A percentile compares a stretch with the other conserved stretches of the same genome.
These are phyloP conservation scores for Lactarius tabidus DNA, from an alignment of 768 basidiomycete species.

Conservation along the genomic window DNA sequence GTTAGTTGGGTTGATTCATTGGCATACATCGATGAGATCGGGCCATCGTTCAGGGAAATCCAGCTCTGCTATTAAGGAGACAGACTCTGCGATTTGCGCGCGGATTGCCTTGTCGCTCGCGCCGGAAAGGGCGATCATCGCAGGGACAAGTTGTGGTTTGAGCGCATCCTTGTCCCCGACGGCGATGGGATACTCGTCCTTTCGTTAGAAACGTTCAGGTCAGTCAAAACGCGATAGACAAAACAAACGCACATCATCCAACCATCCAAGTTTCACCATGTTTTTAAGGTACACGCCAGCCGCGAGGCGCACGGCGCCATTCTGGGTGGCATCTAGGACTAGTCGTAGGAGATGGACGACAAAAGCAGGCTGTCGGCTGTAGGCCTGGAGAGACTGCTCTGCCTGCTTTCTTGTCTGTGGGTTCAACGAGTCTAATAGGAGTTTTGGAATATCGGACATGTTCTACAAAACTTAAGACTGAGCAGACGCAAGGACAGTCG, in stretches of 20 bases:
- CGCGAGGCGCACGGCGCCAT: slow-evolving; percentile 72
- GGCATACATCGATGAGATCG: slow-evolving; percentile 82
- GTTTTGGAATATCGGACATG: slow-evolving; percentile 51
- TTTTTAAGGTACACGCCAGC: slow-evolving; percentile 94
- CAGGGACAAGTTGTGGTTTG: slow-evolving; percentile 75
- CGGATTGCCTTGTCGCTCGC: slow-evolving; percentile 69
- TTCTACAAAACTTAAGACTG: not conserved
- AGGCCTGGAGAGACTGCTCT: slow-evolving; percentile 46
- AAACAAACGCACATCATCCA: slow-evolving; percentile 59
- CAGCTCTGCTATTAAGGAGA: slow-evolving; percentile 83
- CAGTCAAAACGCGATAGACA: not conserved
- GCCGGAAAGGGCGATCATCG: slow-evolving; percentile 83
- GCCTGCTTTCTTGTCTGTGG: slow-evolving; percentile 56
- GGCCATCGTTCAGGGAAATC: slow-evolving; percentile 92
- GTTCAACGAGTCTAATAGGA: slow-evolving; percentile 69
- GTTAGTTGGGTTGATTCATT: not conserved
- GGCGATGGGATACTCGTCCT: slow-evolving; percentile 71
- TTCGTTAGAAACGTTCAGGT: too few species aligned
- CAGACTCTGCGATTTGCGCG: slow-evolving; percentile 88
- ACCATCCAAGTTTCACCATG: slow-evolving; percentile 78
- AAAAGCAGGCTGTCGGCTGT: slow-evolving; percentile 75
- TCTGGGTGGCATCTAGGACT: slow-evolving; percentile 60
- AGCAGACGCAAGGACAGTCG: too few species aligned
- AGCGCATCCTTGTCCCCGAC: slow-evolving; percentile 70
- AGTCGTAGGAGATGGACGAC: slow-evolving; percentile 73